Conservation (phyloP, 2,329 filamentous ascomycete species). For the Diaporthe vexans region DNA sequence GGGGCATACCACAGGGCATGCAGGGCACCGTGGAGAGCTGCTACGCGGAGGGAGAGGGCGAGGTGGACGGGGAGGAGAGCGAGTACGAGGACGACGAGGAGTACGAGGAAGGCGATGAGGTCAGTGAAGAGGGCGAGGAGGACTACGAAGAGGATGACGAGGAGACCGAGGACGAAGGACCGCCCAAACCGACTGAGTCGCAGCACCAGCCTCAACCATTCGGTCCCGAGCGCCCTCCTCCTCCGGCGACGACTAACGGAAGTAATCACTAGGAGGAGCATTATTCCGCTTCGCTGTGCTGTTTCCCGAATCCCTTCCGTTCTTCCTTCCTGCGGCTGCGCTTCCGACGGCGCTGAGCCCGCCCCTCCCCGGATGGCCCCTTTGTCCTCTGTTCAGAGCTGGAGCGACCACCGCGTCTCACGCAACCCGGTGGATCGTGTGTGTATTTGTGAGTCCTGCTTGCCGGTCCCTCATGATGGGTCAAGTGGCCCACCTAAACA, state of each 20-base stretch:
- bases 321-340: not conserved
- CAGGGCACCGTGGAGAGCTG: conserved; percentile 70
- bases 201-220: conserved; percentile 56
- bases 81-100: conserved; percentile 76
- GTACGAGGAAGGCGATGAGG: conserved; percentile 73
- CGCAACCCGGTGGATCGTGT: conserved; percentile 14
- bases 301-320: conserved; percentile 22
- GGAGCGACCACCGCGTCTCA: conserved; percentile 11
- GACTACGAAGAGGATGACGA: conserved; percentile 55
- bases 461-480: conserved; percentile 22
- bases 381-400: conserved; percentile 24
- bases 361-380: conserved; percentile 9
- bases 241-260: conserved; percentile 58
- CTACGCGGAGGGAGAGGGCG: conserved; percentile 68
- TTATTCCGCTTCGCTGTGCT: conserved; percentile 23
- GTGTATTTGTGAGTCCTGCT: conserved; percentile 28
- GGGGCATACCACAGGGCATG: conserved; percentile 78
- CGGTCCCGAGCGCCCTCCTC: conserved; percentile 64
- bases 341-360: conserved; percentile 17
- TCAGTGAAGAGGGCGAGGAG: conserved; percentile 76
- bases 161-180: conserved; percentile 52
- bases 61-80: conserved; percentile 69
- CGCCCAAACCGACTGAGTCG: conserved; percentile 52
- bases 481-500: conserved; percentile 26
- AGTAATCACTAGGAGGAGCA: conserved; percentile 49